Evolutionary conservation across 1,284 basidiomycete genomes (phyloP).

Genomic region (Cronartium quercuum): DNA sequence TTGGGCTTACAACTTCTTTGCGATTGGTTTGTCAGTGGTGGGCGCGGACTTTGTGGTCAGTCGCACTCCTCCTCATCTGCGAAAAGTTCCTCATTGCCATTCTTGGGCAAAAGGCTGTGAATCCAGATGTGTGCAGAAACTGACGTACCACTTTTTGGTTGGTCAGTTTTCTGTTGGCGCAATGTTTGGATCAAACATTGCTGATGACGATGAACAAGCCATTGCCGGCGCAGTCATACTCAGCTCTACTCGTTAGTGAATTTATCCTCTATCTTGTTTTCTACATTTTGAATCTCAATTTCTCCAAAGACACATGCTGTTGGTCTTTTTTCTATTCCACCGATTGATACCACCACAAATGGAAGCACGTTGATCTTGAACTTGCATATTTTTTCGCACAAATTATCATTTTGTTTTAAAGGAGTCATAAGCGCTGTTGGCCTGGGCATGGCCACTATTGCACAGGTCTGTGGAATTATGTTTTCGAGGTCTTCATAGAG

Average conservation of each 20-base stretch:
- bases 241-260: slow-evolving; percentile 16
- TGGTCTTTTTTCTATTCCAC: no score
- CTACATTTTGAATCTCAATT: background rate
- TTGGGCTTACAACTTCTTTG: slow-evolving; percentile 31
- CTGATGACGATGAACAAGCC: slow-evolving; percentile 23
- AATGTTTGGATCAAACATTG: slow-evolving; percentile 22
- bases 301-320: no score
- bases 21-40: slow-evolving; percentile 21
- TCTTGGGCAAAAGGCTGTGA: no score
- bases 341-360: no score
- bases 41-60: slow-evolving; percentile 35
- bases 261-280: background rate
- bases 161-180: slow-evolving; percentile 20
- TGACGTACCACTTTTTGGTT: no score
- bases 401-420: background rate
- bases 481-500: no score
- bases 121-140: no score
- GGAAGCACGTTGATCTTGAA: no score
- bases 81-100: no score
- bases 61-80: background rate
- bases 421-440: background rate
- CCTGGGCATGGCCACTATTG: background rate
- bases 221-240: slow-evolving; percentile 29
- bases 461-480: background rate
- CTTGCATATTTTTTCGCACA: no score